phyloP scores from a whole-genome alignment of 2,329 filamentous ascomycete species.

The Sporothrix brunneoviolacea region DNA sequence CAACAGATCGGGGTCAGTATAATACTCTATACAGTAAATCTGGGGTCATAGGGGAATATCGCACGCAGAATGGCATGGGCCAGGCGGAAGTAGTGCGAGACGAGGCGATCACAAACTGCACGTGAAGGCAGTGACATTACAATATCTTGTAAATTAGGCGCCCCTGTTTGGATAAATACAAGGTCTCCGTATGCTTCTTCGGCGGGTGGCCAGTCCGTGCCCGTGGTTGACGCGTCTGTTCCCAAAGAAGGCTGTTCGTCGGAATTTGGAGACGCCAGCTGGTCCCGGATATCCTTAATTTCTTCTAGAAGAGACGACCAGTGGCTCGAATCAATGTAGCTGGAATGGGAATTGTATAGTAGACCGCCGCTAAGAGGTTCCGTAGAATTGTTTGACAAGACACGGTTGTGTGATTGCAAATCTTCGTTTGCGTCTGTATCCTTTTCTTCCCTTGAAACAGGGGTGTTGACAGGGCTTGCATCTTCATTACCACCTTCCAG shows the following conservation, averaged over 20 bases:
- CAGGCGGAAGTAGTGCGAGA: neutral
- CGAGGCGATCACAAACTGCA: neutral
- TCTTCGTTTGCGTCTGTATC: no score
- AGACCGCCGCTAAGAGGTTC: constrained; percentile 1
- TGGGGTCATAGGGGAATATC: neutral
- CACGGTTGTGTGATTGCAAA: no score
- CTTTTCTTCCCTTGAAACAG: no score
- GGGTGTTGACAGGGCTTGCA: neutral
- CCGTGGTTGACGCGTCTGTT: neutral
- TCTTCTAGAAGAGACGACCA: constrained; percentile 31
- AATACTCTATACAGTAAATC: no score
- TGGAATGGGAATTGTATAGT: constrained; percentile 15
- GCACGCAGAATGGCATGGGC: constrained; percentile 1
- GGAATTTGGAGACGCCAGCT: constrained; percentile 17
- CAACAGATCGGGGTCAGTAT: neutral
- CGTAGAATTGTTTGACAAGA: no score
- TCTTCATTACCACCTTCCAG: neutral
- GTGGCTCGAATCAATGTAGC: constrained; percentile 28
- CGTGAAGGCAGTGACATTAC: neutral
- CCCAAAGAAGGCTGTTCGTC: neutral
- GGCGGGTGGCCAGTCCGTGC: neutral
- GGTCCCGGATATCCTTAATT: constrained; percentile 28
- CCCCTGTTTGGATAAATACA: neutral
- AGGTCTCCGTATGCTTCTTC: neutral
- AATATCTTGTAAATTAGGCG: neutral